Evolutionary conservation across 768 basidiomycete species (phyloP).

Genomic region (Boletus pseudopeckii): DNA sequence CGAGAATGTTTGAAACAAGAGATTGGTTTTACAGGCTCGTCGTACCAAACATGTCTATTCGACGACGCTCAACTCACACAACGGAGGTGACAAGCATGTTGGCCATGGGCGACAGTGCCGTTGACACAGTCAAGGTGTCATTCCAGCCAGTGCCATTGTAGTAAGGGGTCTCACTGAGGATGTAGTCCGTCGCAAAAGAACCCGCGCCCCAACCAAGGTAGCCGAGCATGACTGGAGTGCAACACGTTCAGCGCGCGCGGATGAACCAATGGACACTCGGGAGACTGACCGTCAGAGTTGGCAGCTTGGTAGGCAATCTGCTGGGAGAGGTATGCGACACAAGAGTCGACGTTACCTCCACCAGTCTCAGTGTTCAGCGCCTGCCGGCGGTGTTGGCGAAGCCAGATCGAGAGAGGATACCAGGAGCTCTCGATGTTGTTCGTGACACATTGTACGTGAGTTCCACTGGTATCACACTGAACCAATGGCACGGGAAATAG

Average conservation of each 20-base stretch:
- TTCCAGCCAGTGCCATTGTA: slow-evolving; percentile 32
- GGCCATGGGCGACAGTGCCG: slow-evolving; percentile 20
- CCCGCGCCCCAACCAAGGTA: slow-evolving; percentile 61
- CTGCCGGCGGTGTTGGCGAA: slow-evolving; percentile 47
- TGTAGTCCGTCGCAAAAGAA: slow-evolving; percentile 41
- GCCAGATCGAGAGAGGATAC: slow-evolving; percentile 46
- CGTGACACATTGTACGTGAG: slow-evolving; percentile 46
- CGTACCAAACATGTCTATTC: too few relatives aligned
- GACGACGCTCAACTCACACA: neutral
- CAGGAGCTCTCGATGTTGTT: slow-evolving; percentile 50
- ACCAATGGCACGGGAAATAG: neutral
- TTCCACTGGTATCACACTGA: slow-evolving; percentile 28
- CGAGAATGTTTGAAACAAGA: too few relatives aligned
- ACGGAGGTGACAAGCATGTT: slow-evolving; percentile 11
- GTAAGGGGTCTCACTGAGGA: slow-evolving; percentile 34
- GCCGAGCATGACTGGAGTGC: slow-evolving; percentile 43
- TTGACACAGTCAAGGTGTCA: slow-evolving; percentile 38
- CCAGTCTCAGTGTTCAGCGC: slow-evolving; percentile 63
- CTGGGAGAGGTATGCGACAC: slow-evolving; percentile 43
- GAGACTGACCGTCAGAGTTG: slow-evolving; percentile 45
- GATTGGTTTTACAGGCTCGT: too few relatives aligned
- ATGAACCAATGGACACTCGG: neutral
- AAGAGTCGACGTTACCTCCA: slow-evolving; percentile 50
- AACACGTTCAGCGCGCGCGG: neutral
- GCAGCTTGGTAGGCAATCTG: slow-evolving; percentile 45